Conservation (phyloP, 1,139 yeast genomes). For the Geotrichum phurueaensis region DNA sequence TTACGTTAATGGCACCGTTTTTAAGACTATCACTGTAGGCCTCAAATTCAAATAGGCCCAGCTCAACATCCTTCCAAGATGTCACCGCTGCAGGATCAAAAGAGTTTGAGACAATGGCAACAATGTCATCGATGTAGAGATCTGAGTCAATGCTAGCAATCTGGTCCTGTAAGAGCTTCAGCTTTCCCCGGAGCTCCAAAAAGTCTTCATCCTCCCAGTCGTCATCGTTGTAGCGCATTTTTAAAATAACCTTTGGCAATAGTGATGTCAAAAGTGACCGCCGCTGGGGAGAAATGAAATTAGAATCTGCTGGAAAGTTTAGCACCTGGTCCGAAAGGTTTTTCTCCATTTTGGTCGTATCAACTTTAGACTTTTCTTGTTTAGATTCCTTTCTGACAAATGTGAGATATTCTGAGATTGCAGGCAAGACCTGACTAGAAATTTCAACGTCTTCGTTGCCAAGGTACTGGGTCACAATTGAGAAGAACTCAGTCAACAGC, state of each 20-base stretch:
- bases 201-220: constrained; percentile 59
- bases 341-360: constrained; percentile 25
- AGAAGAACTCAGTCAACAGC: constrained; percentile 60
- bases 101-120: constrained; percentile 58
- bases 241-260: constrained; percentile 62
- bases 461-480: constrained; percentile 63
- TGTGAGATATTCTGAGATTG: constrained; percentile 66
- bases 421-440: constrained; percentile 74
- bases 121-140: constrained; percentile 63
- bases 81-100: constrained; percentile 32
- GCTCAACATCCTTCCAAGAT: constrained; percentile 73
- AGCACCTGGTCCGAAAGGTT: constrained; percentile 26
- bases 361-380: constrained; percentile 28
- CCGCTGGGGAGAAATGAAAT: constrained; percentile 35
- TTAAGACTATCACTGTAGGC: constrained; percentile 75
- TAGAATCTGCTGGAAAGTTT: constrained; percentile 31
- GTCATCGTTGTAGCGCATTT: constrained; percentile 73
- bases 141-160: constrained; percentile 72
- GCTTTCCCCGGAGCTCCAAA: constrained; percentile 63
- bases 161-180: constrained; percentile 77
- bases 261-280: constrained; percentile 53
- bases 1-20: constrained; percentile 62
- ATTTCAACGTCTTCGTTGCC: constrained; percentile 85
- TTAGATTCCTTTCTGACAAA: constrained; percentile 55
- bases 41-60: constrained; percentile 76